Base-by-base conservation (phyloP, 2,329 filamentous ascomycete species). In the Aspergillus japonicus region DNA sequence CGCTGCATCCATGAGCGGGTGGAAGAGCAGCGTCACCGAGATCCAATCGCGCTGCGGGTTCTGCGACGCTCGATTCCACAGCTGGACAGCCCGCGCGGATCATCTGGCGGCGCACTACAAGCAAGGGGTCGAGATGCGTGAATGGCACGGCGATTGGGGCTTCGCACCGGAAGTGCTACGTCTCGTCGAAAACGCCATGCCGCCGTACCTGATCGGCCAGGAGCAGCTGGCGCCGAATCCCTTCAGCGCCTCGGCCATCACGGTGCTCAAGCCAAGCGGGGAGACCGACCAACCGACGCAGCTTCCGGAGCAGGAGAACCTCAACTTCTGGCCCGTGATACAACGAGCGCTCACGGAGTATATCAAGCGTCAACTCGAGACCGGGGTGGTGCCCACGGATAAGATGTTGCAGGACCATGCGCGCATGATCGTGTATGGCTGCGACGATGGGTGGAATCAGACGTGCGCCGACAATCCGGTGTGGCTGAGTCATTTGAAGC, bases 1-100 rank as follows among this genome's bases (percentile, higher is more conserved):
- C 7, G 12, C 44, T 2, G 26, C 57, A 75, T 77, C 42, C 76
- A 85, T 85, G 82, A 80, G 85, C 2, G 71, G 69, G 5, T 86
- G 84, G 84, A 63, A 60, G 21, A 35, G 49, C 1, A 77, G 80
- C 47, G 78, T 79, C 0, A 77, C 77, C 26, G 76, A 77, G 54
- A 79, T 86, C 70, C 82, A 80, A 48, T 73, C 71, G 2, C 59
- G 69, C 3, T 76, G 74, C 51, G 74, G 74, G 19, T 75, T 76
- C 58, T 76, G 74, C 51, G 63, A 61, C 64, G 64, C 66, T 29
- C 64, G 54, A 5, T 74, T 77, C 58, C 62, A 62, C 1, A 68
- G 67, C 1, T 77, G 75, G 75, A 58, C 68, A 35, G 68, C 68
- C 10, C 66, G 75, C 8, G 73, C 69, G 11, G 71, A 75, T 47